phyloP scores from a whole-genome alignment of 2,329 filamentous ascomycete species.

The Phialophora chinensis region DNA sequence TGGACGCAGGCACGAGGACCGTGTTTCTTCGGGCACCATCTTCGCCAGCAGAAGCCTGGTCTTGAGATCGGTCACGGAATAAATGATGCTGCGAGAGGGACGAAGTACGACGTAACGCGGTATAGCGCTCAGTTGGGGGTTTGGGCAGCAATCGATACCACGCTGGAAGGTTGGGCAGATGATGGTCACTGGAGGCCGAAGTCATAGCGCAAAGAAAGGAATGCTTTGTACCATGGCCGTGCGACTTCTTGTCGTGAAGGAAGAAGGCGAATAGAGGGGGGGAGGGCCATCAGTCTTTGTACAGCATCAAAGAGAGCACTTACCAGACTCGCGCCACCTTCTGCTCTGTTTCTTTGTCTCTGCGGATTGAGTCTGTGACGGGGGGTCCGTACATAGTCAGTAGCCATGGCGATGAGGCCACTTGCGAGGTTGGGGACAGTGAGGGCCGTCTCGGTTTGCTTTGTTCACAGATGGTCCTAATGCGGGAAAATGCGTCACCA shows the following conservation, averaged over 20 bases:
- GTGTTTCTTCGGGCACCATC: slow-evolving; percentile 33
- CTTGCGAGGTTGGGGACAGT: slow-evolving; percentile 30
- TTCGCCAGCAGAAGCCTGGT: slow-evolving; percentile 16
- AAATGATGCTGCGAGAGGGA: slow-evolving; percentile 41
- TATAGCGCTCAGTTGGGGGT: slow-evolving; percentile 42
- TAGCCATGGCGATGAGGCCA: slow-evolving; percentile 17
- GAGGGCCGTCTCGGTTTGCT: slow-evolving; percentile 42
- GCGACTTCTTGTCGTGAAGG: slow-evolving; percentile 29
- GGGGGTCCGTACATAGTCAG: slow-evolving; percentile 12
- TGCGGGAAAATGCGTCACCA: slow-evolving; percentile 43
- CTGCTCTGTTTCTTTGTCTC: slow-evolving; percentile 21
- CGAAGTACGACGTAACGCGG: slow-evolving; percentile 44
- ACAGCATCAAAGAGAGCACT: slow-evolving; percentile 25
- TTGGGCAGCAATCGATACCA: slow-evolving; percentile 55
- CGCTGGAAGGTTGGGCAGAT: slow-evolving; percentile 47
- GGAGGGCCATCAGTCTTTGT: slow-evolving; percentile 30
- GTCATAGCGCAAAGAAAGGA: slow-evolving; percentile 42
- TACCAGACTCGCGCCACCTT: slow-evolving; percentile 20
- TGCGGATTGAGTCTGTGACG: slow-evolving; percentile 21
- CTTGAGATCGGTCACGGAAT: slow-evolving; percentile 29
- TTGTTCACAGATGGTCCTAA: slow-evolving; percentile 43
- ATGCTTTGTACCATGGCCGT: slow-evolving; percentile 35
- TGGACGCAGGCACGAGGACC: slow-evolving; percentile 21
- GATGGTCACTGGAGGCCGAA: slow-evolving; percentile 33
- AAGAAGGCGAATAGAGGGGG: slow-evolving; percentile 29